These are phyloP conservation scores for Linaria vulgaris DNA, from an alignment of 257 asterid genomes.

Conservation along the genomic window DNA sequence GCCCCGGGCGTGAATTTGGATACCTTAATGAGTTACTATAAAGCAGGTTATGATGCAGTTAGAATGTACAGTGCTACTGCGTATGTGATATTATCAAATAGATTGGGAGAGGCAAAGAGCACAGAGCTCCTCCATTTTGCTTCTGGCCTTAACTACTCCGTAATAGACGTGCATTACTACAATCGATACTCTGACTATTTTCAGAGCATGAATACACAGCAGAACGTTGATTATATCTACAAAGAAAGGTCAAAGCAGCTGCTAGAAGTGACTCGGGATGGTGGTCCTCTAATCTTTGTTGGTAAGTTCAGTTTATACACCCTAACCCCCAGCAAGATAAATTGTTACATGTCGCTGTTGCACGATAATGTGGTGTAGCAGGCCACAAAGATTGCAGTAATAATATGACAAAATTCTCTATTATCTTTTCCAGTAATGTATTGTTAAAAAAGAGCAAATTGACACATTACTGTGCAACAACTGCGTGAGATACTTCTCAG, in stretches of 20 bases:
- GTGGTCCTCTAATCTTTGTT: conserved; percentile 51
- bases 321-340: no score
- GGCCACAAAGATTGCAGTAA: no score
- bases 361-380: no score
- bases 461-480: no score
- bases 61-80: conserved; percentile 35
- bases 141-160: conserved; percentile 33
- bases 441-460: no score
- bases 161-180: conserved; percentile 54
- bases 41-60: conserved; percentile 49
- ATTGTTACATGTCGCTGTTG: no score
- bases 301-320: conserved; percentile 27
- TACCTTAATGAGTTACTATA: conserved; percentile 35
- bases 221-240: conserved; percentile 36
- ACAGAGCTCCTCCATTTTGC: conserved; percentile 41
- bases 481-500: no score
- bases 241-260: conserved; percentile 37
- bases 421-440: no score
- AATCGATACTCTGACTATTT: conserved; percentile 40
- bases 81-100: conserved; percentile 42
- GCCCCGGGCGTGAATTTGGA: conserved; percentile 39
- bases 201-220: conserved; percentile 33
- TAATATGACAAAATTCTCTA: no score
- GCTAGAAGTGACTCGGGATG: conserved; percentile 39
- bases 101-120: conserved; percentile 45